Conservation (phyloP, 2,329 filamentous ascomycete species). For the Nemania serpens region DNA sequence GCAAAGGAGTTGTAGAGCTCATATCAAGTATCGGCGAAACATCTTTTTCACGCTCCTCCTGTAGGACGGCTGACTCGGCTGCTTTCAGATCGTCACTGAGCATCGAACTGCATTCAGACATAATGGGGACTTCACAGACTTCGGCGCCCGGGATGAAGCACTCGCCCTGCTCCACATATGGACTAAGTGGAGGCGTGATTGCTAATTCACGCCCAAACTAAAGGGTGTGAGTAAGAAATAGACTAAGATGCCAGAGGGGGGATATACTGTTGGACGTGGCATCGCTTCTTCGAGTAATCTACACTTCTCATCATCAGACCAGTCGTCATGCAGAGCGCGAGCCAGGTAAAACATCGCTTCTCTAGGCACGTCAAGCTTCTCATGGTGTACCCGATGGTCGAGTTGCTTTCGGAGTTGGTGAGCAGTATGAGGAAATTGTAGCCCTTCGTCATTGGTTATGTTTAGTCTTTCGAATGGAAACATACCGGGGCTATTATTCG, state of each 20-base stretch:
- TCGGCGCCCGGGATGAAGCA: constrained; percentile 34
- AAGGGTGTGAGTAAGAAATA: constrained; percentile 14
- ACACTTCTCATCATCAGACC: constrained; percentile 21
- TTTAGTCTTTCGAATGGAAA: constrained; percentile 38
- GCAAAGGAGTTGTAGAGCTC: constrained; percentile 20
- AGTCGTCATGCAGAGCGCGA: constrained; percentile 25
- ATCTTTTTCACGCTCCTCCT: constrained; percentile 17
- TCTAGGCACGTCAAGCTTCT: constrained; percentile 35
- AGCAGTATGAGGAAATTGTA: constrained; percentile 32
- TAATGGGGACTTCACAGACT: constrained; percentile 35
- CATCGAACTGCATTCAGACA: constrained; percentile 36
- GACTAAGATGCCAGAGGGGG: background rate
- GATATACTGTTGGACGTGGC: constrained; percentile 22
- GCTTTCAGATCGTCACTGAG: constrained; percentile 35
- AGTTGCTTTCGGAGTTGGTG: constrained; percentile 25
- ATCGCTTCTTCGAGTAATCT: constrained; percentile 19
- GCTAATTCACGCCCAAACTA: constrained; percentile 28
- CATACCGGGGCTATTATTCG: constrained; percentile 23
- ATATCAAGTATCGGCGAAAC: constrained; percentile 3
- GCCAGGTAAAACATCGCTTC: constrained; percentile 30
- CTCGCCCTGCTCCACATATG: constrained; percentile 17
- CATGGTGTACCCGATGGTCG: constrained; percentile 12
- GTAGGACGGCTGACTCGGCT: constrained; percentile 30
- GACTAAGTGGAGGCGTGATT: constrained; percentile 39
- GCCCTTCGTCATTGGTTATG: constrained; percentile 32